Percentiles rank a stretch among this genome's conserved stretches.
These are phyloP conservation scores for Paxillus involutus DNA, from an alignment of 768 basidiomycete species.

Conservation along the genomic window DNA sequence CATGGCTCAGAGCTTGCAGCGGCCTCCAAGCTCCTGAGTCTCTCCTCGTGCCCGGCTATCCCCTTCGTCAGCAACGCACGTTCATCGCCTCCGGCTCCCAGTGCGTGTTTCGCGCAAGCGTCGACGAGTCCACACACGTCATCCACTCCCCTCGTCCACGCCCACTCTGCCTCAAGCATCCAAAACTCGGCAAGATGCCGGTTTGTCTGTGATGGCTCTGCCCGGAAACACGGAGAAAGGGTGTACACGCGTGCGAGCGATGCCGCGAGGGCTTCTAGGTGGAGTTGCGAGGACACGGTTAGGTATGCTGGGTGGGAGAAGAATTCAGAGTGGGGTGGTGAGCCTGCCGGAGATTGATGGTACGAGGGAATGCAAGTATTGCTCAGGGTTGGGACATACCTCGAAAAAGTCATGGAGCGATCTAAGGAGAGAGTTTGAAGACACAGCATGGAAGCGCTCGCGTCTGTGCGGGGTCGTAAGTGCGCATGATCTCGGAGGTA, in stretches of 20 bases:
- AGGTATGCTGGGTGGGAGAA: constrained; percentile 78
- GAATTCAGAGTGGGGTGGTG: constrained; percentile 46
- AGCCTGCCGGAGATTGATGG: background rate
- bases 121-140: constrained; percentile 60
- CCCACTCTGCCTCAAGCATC: constrained; percentile 98
- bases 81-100: constrained; percentile 33
- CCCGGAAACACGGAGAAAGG: constrained; percentile 91
- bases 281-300: constrained; percentile 94
- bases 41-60: constrained; percentile 33
- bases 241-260: constrained; percentile 87
- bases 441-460: constrained; percentile 72
- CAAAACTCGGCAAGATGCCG: constrained; percentile 96
- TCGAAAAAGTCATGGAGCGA: constrained; percentile 70
- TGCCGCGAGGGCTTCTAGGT: constrained; percentile 84
- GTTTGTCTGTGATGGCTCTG: constrained; percentile 83
- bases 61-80: constrained; percentile 33
- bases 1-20: constrained; percentile 48
- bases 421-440: constrained; percentile 60
- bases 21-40: constrained; percentile 34
- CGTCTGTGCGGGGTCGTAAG: constrained; percentile 78
- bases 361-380: background rate
- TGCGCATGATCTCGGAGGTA: constrained; percentile 86
- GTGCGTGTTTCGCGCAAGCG: constrained; percentile 44
- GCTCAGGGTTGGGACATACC: constrained; percentile 40
- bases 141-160: constrained; percentile 48